These are phyloP conservation scores for Phaeoacremonium minimum DNA, from an alignment of 2,329 filamentous ascomycete species.

Conservation along the genomic window DNA sequence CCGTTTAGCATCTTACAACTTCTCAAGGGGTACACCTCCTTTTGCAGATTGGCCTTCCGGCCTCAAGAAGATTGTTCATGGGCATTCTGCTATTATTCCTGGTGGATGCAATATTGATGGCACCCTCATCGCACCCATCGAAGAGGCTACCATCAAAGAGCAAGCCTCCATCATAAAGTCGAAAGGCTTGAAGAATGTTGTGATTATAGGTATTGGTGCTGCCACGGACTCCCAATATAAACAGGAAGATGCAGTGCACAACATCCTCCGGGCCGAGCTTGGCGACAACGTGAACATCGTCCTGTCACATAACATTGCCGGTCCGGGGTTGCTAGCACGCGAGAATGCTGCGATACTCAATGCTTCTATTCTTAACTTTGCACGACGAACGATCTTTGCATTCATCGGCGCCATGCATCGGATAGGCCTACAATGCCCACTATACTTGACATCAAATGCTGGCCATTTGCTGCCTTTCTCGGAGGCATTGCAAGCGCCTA, in stretches of 20 bases:
- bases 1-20: slow-evolving; percentile 19
- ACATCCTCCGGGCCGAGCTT: slow-evolving; percentile 35
- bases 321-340: slow-evolving; percentile 36
- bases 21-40: slow-evolving; percentile 33
- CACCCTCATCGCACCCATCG: slow-evolving; percentile 30
- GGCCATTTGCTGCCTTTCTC: slow-evolving; percentile 38
- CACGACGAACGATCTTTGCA: slow-evolving; percentile 36
- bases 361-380: slow-evolving; percentile 43
- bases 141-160: slow-evolving; percentile 28
- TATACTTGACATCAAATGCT: slow-evolving; percentile 47
- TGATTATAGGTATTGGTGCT: slow-evolving; percentile 53
- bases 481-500: slow-evolving; percentile 36
- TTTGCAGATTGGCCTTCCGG: slow-evolving; percentile 31
- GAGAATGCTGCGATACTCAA: slow-evolving; percentile 52
- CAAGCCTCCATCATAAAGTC: slow-evolving; percentile 12
- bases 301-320: slow-evolving; percentile 27
- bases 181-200: slow-evolving; percentile 33
- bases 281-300: slow-evolving; percentile 24
- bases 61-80: slow-evolving; percentile 23
- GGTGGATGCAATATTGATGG: slow-evolving; percentile 32
- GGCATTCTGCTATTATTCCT: slow-evolving; percentile 34
- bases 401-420: slow-evolving; percentile 39
- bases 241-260: slow-evolving; percentile 46
- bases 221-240: slow-evolving; percentile 48
- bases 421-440: slow-evolving; percentile 28